Percentiles rank a stretch among this genome's conserved stretches.
phyloP scores from a whole-genome alignment of 2,329 filamentous ascomycete genomes.

The Scytalidium lignicola region DNA sequence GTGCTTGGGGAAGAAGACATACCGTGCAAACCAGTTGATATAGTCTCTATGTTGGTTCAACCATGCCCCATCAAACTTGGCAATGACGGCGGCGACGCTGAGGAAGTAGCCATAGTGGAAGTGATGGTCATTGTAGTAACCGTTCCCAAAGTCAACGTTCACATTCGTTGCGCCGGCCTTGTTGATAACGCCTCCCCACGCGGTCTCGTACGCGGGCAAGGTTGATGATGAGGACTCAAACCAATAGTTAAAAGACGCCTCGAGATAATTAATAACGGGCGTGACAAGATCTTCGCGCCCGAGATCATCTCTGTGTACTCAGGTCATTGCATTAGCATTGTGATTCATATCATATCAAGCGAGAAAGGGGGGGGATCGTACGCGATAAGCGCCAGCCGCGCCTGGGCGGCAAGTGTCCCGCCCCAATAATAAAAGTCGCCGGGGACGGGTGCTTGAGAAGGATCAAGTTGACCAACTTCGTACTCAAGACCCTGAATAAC shows the following conservation, averaged over 20 bases:
- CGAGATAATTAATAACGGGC: constrained; percentile 15
- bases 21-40: constrained; percentile 22
- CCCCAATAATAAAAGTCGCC: constrained; percentile 23
- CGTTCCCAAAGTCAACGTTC: constrained; percentile 24
- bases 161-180: constrained; percentile 16
- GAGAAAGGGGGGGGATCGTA: constrained; percentile 5
- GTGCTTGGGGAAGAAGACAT: not conserved
- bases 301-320: constrained; percentile 13
- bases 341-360: not conserved
- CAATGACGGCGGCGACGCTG: constrained; percentile 22
- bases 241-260: constrained; percentile 19
- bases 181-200: constrained; percentile 21
- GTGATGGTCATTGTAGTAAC: constrained; percentile 26
- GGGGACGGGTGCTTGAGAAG: constrained; percentile 13
- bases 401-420: constrained; percentile 16
- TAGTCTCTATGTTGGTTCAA: constrained; percentile 19
- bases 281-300: constrained; percentile 17
- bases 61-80: constrained; percentile 18
- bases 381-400: constrained; percentile 21
- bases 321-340: not conserved
- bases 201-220: constrained; percentile 19
- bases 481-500: constrained; percentile 19
- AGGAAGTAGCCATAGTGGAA: constrained; percentile 27
- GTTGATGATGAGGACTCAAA: constrained; percentile 13
- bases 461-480: constrained; percentile 15